Conservation (phyloP, 73 alveolate genomes). For the Paramecium octaurelia region DNA sequence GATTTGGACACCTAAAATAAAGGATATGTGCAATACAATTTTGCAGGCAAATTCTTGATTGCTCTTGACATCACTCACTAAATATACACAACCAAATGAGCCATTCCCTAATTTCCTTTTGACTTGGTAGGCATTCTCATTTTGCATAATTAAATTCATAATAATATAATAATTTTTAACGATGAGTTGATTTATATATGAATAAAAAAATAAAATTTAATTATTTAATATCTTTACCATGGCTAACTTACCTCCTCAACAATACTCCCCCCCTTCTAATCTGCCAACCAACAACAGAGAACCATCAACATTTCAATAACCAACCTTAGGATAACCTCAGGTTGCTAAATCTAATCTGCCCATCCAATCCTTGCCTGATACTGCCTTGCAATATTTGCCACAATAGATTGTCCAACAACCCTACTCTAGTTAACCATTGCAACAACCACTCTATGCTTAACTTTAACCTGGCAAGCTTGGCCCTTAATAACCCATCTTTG, state of each 20-base stretch:
- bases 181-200: not conserved
- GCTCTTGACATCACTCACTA: not conserved
- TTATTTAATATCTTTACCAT: not conserved
- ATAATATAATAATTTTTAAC: not conserved
- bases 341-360: not conserved
- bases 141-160: not conserved
- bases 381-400: not conserved
- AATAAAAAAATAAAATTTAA: not conserved
- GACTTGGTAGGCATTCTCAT: not conserved
- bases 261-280: not conserved
- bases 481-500: not conserved
- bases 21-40: not conserved
- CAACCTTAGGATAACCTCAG: not conserved
- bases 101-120: not conserved
- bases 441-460: not conserved
- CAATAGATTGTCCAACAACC: not conserved
- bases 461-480: not conserved
- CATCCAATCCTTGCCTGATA: not conserved
- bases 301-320: not conserved
- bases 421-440: not conserved
- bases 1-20: constrained; percentile 13
- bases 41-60: not conserved
- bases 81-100: not conserved
- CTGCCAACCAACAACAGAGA: not conserved
- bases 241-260: not conserved